These are phyloP conservation scores for Hansfordia pulvinata DNA, from an alignment of 2,329 filamentous ascomycete genomes.

Conservation along the genomic window DNA sequence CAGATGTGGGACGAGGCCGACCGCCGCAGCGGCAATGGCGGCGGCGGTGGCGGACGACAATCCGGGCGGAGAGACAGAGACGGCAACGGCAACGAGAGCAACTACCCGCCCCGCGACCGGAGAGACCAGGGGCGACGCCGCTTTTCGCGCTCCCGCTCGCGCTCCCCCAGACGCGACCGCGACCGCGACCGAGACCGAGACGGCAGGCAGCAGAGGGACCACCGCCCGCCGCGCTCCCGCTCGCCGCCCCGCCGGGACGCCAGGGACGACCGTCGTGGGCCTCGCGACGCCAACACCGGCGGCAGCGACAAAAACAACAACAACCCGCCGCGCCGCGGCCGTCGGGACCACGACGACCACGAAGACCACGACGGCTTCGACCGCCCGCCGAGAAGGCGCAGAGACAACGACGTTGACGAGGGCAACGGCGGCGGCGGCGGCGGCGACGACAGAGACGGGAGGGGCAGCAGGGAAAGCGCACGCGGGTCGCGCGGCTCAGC, in stretches of 20 bases:
- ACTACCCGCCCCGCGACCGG: not conserved
- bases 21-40: constrained; percentile 19
- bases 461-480: constrained; percentile 7
- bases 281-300: constrained; percentile 19
- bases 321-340: no score
- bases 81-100: constrained; percentile 8
- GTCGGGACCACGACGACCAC: constrained; percentile 23
- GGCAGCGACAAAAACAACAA: constrained; percentile 17
- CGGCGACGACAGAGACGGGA: constrained; percentile 7
- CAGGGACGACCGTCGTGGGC: constrained; percentile 15
- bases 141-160: constrained; percentile 1
- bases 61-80: constrained; percentile 10
- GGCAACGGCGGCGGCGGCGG: constrained; percentile 11
- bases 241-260: constrained; percentile 14
- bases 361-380: constrained; percentile 17
- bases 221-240: no score
- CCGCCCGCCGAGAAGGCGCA: constrained; percentile 19
- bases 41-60: constrained; percentile 8
- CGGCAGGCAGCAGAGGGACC: no score
- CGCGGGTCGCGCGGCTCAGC: constrained; percentile 11
- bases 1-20: constrained; percentile 47
- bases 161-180: constrained; percentile 8
- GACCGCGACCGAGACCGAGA: constrained; percentile 15
- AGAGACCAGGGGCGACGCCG: not conserved
- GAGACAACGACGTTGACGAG: constrained; percentile 13